These are phyloP conservation scores for Cadophora sp. DNA, from an alignment of 2,329 filamentous ascomycete genomes.

Conservation along the genomic window DNA sequence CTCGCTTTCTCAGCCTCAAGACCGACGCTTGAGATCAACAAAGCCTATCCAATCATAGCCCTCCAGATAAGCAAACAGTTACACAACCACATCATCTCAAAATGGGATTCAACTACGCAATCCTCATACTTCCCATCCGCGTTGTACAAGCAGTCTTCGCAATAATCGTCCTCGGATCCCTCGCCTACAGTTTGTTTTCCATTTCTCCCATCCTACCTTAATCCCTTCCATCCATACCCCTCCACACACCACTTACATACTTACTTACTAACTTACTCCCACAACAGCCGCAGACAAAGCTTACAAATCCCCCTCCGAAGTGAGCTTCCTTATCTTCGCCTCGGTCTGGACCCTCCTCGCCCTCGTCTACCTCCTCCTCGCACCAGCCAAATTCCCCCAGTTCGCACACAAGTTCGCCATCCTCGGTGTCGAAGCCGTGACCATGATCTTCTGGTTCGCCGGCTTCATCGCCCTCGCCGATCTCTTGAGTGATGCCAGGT, in stretches of 20 bases:
- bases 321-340: slow-evolving; percentile 83
- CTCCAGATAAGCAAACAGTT: not conserved
- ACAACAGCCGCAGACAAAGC: slow-evolving; percentile 62
- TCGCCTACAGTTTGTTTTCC: slow-evolving; percentile 68
- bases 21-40: not conserved
- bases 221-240: not conserved
- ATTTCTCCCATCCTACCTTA: too few species aligned
- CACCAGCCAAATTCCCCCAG: slow-evolving; percentile 66
- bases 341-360: slow-evolving; percentile 78
- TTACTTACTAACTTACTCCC: not conserved
- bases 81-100: slow-evolving; percentile 33
- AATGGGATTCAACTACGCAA: slow-evolving; percentile 54
- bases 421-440: slow-evolving; percentile 72
- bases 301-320: slow-evolving; percentile 55
- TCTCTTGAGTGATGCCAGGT: slow-evolving; percentile 60
- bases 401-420: slow-evolving; percentile 70
- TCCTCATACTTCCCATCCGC: slow-evolving; percentile 68
- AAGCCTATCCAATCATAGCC: slow-evolving; percentile 9
- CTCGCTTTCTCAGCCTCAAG: not conserved
- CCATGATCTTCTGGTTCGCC: slow-evolving; percentile 89
- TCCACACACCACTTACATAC: not conserved
- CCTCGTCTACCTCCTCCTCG: slow-evolving; percentile 72
- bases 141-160: slow-evolving; percentile 71
- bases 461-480: slow-evolving; percentile 81
- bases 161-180: slow-evolving; percentile 77